These are phyloP conservation scores for Puccinia novopanici DNA, from an alignment of 1,284 basidiomycete species.

Conservation along the genomic window DNA sequence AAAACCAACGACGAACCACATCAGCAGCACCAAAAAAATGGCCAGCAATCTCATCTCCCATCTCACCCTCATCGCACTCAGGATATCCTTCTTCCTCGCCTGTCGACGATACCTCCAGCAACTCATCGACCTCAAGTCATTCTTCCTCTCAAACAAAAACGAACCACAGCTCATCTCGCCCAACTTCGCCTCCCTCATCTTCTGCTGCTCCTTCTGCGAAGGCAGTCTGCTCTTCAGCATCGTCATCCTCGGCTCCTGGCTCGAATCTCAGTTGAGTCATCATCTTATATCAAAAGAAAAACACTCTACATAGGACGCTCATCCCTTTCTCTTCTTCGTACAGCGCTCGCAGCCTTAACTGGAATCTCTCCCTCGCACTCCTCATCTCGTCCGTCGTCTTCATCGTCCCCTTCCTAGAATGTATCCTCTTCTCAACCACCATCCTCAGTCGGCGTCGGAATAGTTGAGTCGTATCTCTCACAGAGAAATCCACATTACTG, in stretches of 20 bases:
- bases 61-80: constrained; percentile 40
- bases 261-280: constrained; percentile 31
- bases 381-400: constrained; percentile 57
- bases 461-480: background rate
- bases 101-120: constrained; percentile 46
- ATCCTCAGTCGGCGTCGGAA: constrained; percentile 21
- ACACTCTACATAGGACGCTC: too few species aligned
- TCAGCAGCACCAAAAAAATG: background rate
- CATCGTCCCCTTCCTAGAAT: constrained; percentile 51
- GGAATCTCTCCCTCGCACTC: constrained; percentile 56
- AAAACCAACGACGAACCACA: too few species aligned
- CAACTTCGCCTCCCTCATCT: constrained; percentile 54
- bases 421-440: constrained; percentile 25
- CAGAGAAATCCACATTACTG: background rate
- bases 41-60: constrained; percentile 17
- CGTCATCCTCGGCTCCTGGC: constrained; percentile 55
- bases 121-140: background rate
- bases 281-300: background rate
- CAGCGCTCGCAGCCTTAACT: constrained; percentile 56
- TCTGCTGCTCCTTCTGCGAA: constrained; percentile 58
- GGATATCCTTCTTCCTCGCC: constrained; percentile 55
- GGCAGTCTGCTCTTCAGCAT: constrained; percentile 57
- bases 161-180: constrained; percentile 49
- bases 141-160: background rate
- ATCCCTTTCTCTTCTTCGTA: too few species aligned